Conservation (phyloP, 164 flowering plant species). For the Tetracentron sinense region DNA sequence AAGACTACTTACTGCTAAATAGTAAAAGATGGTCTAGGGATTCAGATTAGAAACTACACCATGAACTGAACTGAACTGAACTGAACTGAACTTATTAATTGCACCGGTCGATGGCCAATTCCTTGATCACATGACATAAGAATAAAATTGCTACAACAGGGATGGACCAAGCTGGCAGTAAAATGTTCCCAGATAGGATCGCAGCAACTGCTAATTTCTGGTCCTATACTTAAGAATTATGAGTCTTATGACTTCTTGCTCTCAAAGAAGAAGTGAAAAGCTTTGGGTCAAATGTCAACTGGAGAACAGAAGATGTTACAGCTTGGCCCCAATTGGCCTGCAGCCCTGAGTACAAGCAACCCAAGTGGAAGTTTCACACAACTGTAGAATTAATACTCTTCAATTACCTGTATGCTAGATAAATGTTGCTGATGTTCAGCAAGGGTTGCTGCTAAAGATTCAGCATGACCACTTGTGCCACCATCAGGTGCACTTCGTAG, state of each 20-base stretch:
- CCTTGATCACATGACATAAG: no score
- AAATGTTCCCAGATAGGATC: no score
- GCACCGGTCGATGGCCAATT: background rate
- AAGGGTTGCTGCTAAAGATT: constrained; percentile 84
- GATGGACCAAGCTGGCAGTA: background rate
- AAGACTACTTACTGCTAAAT: no score
- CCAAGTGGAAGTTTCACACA: background rate
- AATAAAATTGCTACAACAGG: background rate
- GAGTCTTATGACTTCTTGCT: no score
- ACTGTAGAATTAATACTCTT: background rate
- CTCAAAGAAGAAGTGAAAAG: no score
- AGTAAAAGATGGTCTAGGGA: no score
- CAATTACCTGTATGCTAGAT: constrained; percentile 86
- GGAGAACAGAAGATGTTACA: no score
- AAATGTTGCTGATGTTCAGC: constrained; percentile 93
- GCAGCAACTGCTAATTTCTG: no score
- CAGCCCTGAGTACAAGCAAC: background rate
- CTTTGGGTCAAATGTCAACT: no score
- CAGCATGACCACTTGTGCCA: constrained; percentile 81
- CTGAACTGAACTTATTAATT: no score
- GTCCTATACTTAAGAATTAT: no score
- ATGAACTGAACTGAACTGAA: background rate
- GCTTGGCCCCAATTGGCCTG: no score
- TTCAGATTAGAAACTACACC: background rate
- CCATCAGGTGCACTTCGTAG: constrained; percentile 59